Conservation (phyloP, 2,329 filamentous ascomycete species). For the Phaeosphaeria sp. region DNA sequence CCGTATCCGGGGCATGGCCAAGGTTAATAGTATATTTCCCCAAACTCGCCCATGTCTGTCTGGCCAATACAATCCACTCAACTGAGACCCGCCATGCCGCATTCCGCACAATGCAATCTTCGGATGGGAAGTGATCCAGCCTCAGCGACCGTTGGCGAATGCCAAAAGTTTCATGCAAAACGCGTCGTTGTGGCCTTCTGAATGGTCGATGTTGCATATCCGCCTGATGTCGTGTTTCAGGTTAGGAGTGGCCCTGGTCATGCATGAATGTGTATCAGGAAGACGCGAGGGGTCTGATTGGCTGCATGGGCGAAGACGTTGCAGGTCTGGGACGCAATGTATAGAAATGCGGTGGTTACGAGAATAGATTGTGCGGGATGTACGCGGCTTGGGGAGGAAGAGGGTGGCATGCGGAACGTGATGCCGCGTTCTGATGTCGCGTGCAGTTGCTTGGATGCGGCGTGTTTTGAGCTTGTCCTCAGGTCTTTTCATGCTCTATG, state of each 20-base stretch:
- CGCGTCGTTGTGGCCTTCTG: neutral
- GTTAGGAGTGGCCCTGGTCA: conserved; percentile 17
- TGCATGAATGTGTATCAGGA: conserved; percentile 19
- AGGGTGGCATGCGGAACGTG: too few species aligned
- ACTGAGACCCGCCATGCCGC: conserved; percentile 14
- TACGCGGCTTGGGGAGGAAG: neutral
- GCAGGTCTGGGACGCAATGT: conserved; percentile 7
- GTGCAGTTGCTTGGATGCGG: neutral
- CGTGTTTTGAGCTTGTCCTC: neutral
- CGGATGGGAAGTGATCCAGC: conserved; percentile 12
- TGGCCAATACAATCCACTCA: neutral
- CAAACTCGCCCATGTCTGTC: conserved; percentile 1
- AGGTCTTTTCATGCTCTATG: neutral
- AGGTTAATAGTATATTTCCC: conserved; percentile 3
- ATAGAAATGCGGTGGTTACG: conserved; percentile 5
- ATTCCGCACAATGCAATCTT: conserved; percentile 22
- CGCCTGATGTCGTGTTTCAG: conserved; percentile 24
- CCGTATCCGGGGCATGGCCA: conserved; percentile 1
- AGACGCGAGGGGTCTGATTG: conserved; percentile 4
- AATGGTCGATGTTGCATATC: conserved; percentile 16
- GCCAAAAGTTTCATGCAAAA: conserved; percentile 8
- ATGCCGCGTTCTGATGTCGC: neutral
- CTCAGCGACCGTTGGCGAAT: neutral
- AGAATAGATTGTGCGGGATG: neutral
- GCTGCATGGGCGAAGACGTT: conserved; percentile 13